Conservation (phyloP, 495 filamentous ascomycete species). For the Bathelium albidoporum region DNA sequence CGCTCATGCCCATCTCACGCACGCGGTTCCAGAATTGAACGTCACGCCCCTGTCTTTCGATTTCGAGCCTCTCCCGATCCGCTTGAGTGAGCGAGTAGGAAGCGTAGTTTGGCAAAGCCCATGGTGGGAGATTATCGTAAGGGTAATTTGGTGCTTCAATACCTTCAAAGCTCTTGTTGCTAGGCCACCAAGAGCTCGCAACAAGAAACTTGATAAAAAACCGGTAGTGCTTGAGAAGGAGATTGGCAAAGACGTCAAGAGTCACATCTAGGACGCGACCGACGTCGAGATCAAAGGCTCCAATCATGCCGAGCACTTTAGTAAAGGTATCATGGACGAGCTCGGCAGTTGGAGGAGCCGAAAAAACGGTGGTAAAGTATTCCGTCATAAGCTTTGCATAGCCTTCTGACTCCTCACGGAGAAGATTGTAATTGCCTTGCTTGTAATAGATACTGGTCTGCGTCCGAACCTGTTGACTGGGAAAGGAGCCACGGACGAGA, state of each 20-base stretch:
- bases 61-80: neutral
- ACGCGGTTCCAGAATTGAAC: constrained; percentile 70
- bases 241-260: constrained; percentile 76
- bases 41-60: constrained; percentile 53
- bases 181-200: constrained; percentile 95
- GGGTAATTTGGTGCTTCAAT: constrained; percentile 30
- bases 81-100: constrained; percentile 22
- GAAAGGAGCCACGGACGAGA: constrained; percentile 74
- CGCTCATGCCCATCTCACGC: constrained; percentile 61
- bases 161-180: constrained; percentile 36
- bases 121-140: constrained; percentile 50
- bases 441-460: constrained; percentile 87
- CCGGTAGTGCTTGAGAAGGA: constrained; percentile 71
- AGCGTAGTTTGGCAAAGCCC: constrained; percentile 65
- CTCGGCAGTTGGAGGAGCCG: constrained; percentile 49
- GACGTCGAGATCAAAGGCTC: constrained; percentile 87
- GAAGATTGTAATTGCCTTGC: constrained; percentile 90
- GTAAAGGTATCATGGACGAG: constrained; percentile 61
- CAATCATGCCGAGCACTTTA: constrained; percentile 80
- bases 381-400: constrained; percentile 84
- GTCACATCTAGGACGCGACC: constrained; percentile 89
- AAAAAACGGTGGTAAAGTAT: constrained; percentile 53
- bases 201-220: constrained; percentile 91
- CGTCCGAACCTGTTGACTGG: constrained; percentile 72
- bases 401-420: constrained; percentile 93